Base-by-base conservation (phyloP, 495 filamentous ascomycete genomes). In the Talaromyces liani region DNA sequence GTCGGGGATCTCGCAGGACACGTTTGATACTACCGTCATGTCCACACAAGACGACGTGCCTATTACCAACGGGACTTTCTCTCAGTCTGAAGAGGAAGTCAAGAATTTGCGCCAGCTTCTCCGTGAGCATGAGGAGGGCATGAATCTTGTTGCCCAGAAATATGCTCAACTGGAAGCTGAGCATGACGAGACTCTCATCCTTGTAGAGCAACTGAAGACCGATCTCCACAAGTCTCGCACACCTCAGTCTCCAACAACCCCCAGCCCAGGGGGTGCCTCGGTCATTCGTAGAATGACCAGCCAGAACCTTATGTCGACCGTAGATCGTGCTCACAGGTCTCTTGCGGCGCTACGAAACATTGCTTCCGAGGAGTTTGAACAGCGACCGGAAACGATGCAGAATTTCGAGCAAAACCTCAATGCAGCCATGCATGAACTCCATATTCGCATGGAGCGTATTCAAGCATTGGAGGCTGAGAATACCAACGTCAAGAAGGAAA, bases 371-470 rank as follows among this genome's bases (percentile, higher is more conserved):
- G 88, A 93, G 66, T 90, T 98, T 67, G 90, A 92, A 58, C 74
- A 84, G 14, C 80, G 89, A 58, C 91, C 91, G 0, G 92, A 97
- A 63, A 82, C 86, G 2, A 87, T 96, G 82, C 91, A 96, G 68
- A 93, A 88, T 72, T 97, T 97, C 69, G 95, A 98, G 69, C 77
- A 91, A 47, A 93, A 97, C 70, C 79, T 98, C 14, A 94, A 94
- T 69, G 84, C 90, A 4, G 91, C 92, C 58, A 93, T 97, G 88
- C 91, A 93, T 67, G 94, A 98, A 70, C 81, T 98, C 27, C 87
- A 96, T 65, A 83, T 77, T 39, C 87, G 92, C 25, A 91, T 93
- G 18, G 94, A 98, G 69, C 87, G 91, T 24, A 91, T 96, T 41
- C 88, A 92, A 70, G 87, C 92, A 58, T 80, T 98, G 9, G 94